Base-by-base conservation (phyloP, 2,329 filamentous ascomycete genomes). In the Trichoderma sp. region DNA sequence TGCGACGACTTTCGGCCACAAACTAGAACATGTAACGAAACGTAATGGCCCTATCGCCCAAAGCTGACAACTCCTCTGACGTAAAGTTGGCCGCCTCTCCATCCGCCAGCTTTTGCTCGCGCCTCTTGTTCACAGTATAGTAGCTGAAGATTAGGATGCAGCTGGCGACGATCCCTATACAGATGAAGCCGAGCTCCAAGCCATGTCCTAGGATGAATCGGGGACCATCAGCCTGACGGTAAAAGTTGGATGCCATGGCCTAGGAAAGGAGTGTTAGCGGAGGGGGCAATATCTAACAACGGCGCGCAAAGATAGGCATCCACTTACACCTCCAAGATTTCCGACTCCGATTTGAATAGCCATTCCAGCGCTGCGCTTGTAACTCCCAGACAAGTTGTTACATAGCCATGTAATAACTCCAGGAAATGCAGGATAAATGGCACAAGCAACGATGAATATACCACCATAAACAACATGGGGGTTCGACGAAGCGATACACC, bases 331-430 rank as follows among this genome's bases (percentile, higher is more conserved):
- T 12, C 87, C 88, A 3, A 90, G 81, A 74, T 92, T 93, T 0
- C 91, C 91, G 16, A 91, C 78, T 0, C 89, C 89, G 67, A 93
- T 92, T 59, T 91, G 90, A 14, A 93, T 83, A 0, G 91, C 91
- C 88, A 93, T 93, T 2, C 91, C 91, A 0, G 87, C 89, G 9
- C 88, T 88, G 6, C 91, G 86, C 83, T 97, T 97, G 82, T 88
- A 88, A 63, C 85, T 86, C 0, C 87, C 87, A 74, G 95, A 91
- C 12, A 93, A 88, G 76, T 97, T 97, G 82, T 97, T 97, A 41
- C 90, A 89, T 0, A 92, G 85, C 95, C 95, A 97, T 0, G 92
- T 88, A 68, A 97, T 93, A 0, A 93, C 93, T 71, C 95, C 95
- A 0, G 94, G 87, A 75, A 97, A 93, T 33, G 90, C 91, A 0